Evolutionary conservation across 2,329 filamentous ascomycete species (phyloP).

Genomic region (Pseudogymnoascus sp.): DNA sequence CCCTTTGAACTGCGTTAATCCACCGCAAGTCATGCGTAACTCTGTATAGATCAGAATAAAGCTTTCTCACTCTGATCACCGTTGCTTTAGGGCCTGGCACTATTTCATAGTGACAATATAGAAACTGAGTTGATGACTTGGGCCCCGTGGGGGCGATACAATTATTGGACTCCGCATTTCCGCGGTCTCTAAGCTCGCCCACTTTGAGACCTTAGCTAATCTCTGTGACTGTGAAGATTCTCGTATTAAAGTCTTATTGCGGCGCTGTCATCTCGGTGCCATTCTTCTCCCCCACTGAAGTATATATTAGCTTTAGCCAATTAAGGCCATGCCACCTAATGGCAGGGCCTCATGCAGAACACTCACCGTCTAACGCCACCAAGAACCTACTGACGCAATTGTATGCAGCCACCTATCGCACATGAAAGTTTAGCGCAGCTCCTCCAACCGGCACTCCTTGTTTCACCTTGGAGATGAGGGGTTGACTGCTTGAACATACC

Average conservation of each 20-base stretch:
- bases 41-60: background rate
- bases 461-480: background rate
- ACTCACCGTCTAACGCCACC: conserved; percentile 68
- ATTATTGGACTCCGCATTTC: background rate
- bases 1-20: background rate
- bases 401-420: conserved; percentile 55
- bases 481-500: conserved; percentile 18
- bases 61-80: background rate
- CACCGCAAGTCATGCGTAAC: background rate
- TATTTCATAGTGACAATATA: background rate
- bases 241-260: background rate
- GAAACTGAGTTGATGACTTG: background rate
- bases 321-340: background rate
- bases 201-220: background rate
- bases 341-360: background rate
- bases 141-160: background rate
- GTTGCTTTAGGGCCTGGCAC: background rate
- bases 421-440: background rate
- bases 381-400: conserved; percentile 81
- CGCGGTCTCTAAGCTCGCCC: background rate
- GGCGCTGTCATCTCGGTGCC: conserved; percentile 1
- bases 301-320: background rate
- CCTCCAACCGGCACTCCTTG: background rate
- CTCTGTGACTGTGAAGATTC: background rate
- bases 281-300: background rate